phyloP scores from a whole-genome alignment of 768 basidiomycete genomes.

The Lentinula boryana region DNA sequence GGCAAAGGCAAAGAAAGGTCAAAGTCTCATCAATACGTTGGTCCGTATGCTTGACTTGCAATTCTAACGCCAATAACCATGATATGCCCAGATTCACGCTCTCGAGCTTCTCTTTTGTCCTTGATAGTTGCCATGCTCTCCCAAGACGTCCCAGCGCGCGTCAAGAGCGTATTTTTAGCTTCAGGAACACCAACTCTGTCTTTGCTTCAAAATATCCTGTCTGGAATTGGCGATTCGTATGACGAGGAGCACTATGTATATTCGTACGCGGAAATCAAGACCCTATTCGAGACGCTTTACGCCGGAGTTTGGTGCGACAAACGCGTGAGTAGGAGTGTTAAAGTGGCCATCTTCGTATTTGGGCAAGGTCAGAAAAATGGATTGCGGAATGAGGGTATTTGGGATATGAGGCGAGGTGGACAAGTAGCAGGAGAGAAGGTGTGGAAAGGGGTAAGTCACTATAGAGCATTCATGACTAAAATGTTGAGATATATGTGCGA shows the following conservation, averaged over 20 bases:
- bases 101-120: not conserved
- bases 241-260: not conserved
- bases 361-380: not conserved
- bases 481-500: not conserved
- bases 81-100: not conserved
- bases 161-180: conserved; percentile 2
- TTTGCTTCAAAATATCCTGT: not conserved
- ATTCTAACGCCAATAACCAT: too few relatives aligned
- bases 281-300: not conserved
- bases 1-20: not conserved
- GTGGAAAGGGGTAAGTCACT: not conserved
- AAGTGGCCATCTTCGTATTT: not conserved
- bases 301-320: conserved; percentile 4
- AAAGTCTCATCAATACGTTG: not conserved
- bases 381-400: not conserved
- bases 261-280: not conserved
- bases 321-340: not conserved
- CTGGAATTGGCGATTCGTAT: conserved; percentile 1
- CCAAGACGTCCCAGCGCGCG: not conserved
- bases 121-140: not conserved
- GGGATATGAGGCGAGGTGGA: not conserved
- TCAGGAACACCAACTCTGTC: not conserved
- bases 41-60: not conserved
- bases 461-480: not conserved
- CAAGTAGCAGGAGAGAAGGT: not conserved